A percentile compares a stretch with the other conserved stretches of the same genome.
These are phyloP conservation scores for Malassezia japonica DNA, from an alignment of 1,284 basidiomycete species.

Conservation along the genomic window DNA sequence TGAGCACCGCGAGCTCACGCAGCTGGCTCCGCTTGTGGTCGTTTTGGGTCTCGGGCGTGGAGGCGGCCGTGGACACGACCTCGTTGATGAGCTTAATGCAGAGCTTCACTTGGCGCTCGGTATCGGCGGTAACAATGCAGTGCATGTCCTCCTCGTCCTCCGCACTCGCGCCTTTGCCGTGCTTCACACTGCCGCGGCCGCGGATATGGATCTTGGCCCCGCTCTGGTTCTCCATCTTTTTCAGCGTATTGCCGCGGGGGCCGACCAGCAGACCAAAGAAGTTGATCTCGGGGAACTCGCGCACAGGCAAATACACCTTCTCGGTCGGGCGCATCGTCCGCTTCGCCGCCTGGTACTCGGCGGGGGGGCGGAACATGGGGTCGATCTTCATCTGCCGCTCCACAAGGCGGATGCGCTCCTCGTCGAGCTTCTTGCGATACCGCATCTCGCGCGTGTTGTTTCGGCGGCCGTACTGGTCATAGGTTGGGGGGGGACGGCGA, in stretches of 20 bases:
- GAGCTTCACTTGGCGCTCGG: slow-evolving; percentile 75
- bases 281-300: slow-evolving; percentile 99
- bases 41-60: slow-evolving; percentile 96
- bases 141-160: slow-evolving; percentile 99
- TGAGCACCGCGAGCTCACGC: slow-evolving; percentile 90
- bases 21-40: slow-evolving; percentile 99
- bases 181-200: slow-evolving; percentile 96
- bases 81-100: slow-evolving; percentile 93
- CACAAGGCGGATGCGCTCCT: slow-evolving; percentile 84
- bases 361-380: slow-evolving; percentile 89
- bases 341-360: slow-evolving; percentile 73
- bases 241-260: slow-evolving; percentile 94
- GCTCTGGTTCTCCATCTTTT: slow-evolving; percentile 97
- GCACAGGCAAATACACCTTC: slow-evolving; percentile 97
- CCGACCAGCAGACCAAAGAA: slow-evolving; percentile 98
- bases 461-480: slow-evolving; percentile 89
- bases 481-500: slow-evolving; percentile 94
- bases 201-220: slow-evolving; percentile 98
- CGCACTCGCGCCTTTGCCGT: slow-evolving; percentile 88
- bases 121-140: slow-evolving; percentile 87
- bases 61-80: slow-evolving; percentile 97
- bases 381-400: slow-evolving; percentile 95
- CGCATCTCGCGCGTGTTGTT: slow-evolving; percentile 97
- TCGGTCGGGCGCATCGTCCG: slow-evolving; percentile 68
- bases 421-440: slow-evolving; percentile 94